Evolutionary conservation across 2,329 filamentous ascomycete genomes (phyloP).

Genomic region (Ilyonectria sp.): DNA sequence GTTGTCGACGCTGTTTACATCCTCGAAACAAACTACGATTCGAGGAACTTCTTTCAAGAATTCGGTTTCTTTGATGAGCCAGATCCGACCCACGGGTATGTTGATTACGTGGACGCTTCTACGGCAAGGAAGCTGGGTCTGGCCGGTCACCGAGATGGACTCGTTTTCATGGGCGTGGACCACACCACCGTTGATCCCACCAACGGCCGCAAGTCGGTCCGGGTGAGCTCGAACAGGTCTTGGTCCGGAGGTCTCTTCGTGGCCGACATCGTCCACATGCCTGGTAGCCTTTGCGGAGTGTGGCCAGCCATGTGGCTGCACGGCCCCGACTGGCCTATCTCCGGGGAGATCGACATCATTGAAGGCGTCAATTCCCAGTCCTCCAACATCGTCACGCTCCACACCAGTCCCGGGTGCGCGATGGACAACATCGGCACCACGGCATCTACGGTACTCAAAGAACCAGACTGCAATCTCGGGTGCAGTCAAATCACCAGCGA

Average conservation of each 20-base stretch:
- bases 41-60: constrained; percentile 62
- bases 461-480: constrained; percentile 70
- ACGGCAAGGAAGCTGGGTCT: constrained; percentile 68
- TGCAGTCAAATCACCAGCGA: constrained; percentile 65
- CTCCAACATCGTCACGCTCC: constrained; percentile 73
- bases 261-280: constrained; percentile 79
- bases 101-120: constrained; percentile 70
- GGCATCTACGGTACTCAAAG: constrained; percentile 58
- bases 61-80: constrained; percentile 64
- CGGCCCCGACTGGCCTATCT: constrained; percentile 74
- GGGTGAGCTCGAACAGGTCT: constrained; percentile 72
- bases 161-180: constrained; percentile 77
- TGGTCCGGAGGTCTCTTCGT: constrained; percentile 77
- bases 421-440: constrained; percentile 63
- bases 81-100: constrained; percentile 80
- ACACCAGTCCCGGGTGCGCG: constrained; percentile 72
- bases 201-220: constrained; percentile 75
- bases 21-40: constrained; percentile 44
- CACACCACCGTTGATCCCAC: constrained; percentile 64
- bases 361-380: constrained; percentile 76
- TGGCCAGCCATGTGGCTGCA: constrained; percentile 79
- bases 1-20: background rate
- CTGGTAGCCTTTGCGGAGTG: constrained; percentile 69
- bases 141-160: constrained; percentile 65
- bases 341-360: constrained; percentile 81